Evolutionary conservation across 1,284 basidiomycete genomes (phyloP), one percentile per base, ranked within the genome.

Genomic region (Marasmius fiardii): DNA sequence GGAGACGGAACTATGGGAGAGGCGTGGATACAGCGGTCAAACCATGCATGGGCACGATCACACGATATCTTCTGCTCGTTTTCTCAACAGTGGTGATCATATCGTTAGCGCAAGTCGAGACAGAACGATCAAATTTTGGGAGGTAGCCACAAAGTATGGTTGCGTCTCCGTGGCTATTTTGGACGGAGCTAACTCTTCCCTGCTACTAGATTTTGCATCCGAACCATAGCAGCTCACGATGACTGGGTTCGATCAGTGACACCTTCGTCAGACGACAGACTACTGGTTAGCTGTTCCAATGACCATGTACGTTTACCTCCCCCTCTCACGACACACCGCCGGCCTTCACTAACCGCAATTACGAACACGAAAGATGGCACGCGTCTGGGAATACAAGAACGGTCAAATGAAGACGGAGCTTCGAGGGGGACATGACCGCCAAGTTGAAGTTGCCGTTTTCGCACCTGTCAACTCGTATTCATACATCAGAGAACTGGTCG

Each of bases 31-130:
- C 71, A 94, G 93, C 66, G 81, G 80, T 52, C 91, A 91, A 69
- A 95, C 93, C 4, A 75, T 96, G 52, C 86, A 90, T 57, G 94
- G 93, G 1, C 93, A 96, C 67, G 93, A 96, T 68, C 94, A 96
- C 69, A 88, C 90, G 18, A 89, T 96, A 39, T 94, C 92, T 8
- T 84, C 84, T 18, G 92, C 90, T 2, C 80, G 86, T 12, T 96
- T 95, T 66, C 76, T 95, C 65, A 92, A 92, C 0, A 88, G 89
- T 20, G 93, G 93, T 67, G 88, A 89, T 65, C 80, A 81, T 60
- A 81, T 96, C 58, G 85, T 95, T 57, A 92, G 88, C 49, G 91
- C 92, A 1, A 93, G 92, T 67, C 78, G 94, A 66, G 93, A 96
- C 69, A 83, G 85, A 73, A 91, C 91, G 2, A 92, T 96, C 58